Evolutionary conservation across 345 rosid species (phyloP), one percentile per base, ranked within the genome.

Genomic region (Angophora floribunda): DNA sequence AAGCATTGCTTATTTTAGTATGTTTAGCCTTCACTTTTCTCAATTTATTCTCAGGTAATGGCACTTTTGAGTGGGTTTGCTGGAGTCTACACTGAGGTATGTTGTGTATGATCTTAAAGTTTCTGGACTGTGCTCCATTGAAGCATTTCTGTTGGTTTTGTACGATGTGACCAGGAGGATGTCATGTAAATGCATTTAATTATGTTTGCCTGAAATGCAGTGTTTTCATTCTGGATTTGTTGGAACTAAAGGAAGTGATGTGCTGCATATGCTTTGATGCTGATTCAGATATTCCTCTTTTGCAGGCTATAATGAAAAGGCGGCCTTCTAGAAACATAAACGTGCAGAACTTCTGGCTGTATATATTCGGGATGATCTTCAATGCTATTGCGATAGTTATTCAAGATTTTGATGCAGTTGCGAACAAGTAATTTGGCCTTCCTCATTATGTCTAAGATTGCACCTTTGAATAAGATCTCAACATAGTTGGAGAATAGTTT

Each of bases 41-140:
- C 8, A 87, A 19, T 52, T 41, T 24, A 86, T 89, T 90, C 91
- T 85, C 92, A 96, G 99, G 94, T 97, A 85, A 97, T 97, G 99
- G 99, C 99, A 75, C 98, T 98, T 89, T 90, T 98, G 89, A 97
- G 99, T 85, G 98, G 99, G 88, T 98, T 96, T 88, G 99, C 99
- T 4, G 99, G 99, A 91, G 99, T 96, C 59, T 95, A 98, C 93
- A 97, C 99, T 70, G 99, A 98, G 97, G 98, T 95, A 89, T 89
- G 86, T 61, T 45, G 26, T 51, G 53, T 51, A 70, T 57, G 79
- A 47, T 88, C 63, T 52, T 78, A 59, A 50, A 85, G 82, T 65
- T 53, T 51, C 63, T 21, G 65, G 80, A n/a, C 55, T 85, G 41
- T 85, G 70, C 41, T 10, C 51, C 65, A 55, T 61, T 52, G 30